phyloP scores from a whole-genome alignment of 441 rosid genomes.

The Euphorbia schlechtendalii region DNA sequence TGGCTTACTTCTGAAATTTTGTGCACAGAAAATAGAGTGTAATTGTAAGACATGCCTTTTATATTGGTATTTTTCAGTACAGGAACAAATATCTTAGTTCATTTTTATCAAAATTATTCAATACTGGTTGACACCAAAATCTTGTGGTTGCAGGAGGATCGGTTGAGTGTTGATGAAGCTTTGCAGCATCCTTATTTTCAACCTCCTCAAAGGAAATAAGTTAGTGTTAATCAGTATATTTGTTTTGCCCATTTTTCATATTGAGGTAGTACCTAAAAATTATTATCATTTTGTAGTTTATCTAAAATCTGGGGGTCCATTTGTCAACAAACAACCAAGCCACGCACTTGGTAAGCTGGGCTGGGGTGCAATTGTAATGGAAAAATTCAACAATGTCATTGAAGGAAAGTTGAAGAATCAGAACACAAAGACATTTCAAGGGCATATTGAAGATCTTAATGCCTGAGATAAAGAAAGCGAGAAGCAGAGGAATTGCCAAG shows the following conservation, averaged over 20 bases:
- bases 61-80: not conserved
- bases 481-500: not conserved
- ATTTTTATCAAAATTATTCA: not conserved
- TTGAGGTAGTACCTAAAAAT: not conserved
- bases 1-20: not conserved
- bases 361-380: not conserved
- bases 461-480: not conserved
- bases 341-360: too few species aligned
- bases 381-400: not conserved
- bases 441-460: not conserved
- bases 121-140: not conserved
- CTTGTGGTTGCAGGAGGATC: constrained; percentile 56
- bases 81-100: not conserved
- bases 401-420: not conserved
- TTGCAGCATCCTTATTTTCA: constrained; percentile 85
- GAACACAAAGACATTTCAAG: not conserved
- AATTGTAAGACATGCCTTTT: not conserved
- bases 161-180: constrained; percentile 73
- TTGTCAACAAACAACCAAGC: too few species aligned
- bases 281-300: not conserved
- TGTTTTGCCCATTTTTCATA: not conserved
- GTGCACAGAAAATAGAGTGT: not conserved
- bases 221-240: not conserved
- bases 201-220: constrained; percentile 30
- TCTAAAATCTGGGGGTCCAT: too few species aligned